These are phyloP conservation scores for Clonostachys byssicola DNA, from an alignment of 2,329 filamentous ascomycete species.

Conservation along the genomic window DNA sequence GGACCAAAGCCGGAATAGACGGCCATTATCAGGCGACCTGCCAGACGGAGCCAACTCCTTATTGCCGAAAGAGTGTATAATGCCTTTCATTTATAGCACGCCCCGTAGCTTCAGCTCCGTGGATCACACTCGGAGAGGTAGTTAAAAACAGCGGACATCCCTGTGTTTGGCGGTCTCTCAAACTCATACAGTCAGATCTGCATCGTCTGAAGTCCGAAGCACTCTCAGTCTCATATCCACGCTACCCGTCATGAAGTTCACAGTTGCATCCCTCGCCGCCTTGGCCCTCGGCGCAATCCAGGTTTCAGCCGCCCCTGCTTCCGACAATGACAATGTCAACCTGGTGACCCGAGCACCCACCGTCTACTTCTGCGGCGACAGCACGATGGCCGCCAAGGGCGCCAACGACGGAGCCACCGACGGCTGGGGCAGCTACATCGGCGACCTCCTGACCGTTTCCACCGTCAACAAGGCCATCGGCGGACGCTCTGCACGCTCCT, in stretches of 20 bases:
- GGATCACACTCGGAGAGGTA: too few relatives aligned
- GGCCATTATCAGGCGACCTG: too few relatives aligned
- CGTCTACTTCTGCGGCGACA: constrained; percentile 56
- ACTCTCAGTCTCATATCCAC: too few relatives aligned
- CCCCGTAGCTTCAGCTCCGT: too few relatives aligned
- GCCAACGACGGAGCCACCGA: constrained; percentile 31
- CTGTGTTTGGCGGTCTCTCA: too few relatives aligned
- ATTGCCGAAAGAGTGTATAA: too few relatives aligned
- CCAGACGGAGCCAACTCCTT: too few relatives aligned
- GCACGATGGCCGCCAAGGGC: constrained; percentile 51
- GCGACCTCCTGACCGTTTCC: constrained; percentile 35
- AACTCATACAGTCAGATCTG: too few relatives aligned
- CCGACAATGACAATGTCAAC: neutral
- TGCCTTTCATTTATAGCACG: too few relatives aligned
- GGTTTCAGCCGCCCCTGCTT: neutral
- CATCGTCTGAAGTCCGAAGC: too few relatives aligned
- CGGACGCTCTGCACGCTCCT: constrained; percentile 63
- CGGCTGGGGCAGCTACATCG: constrained; percentile 62
- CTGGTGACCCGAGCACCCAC: constrained; percentile 18
- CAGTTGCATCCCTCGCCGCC: constrained; percentile 6
- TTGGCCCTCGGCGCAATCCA: constrained; percentile 9
- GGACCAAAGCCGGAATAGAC: too few relatives aligned
- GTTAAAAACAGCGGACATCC: too few relatives aligned
- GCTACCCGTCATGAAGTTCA: constrained; percentile 12
- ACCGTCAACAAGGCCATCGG: constrained; percentile 61